Evolutionary conservation across 106 monocot species (phyloP).

Genomic region (Allium sativum): DNA sequence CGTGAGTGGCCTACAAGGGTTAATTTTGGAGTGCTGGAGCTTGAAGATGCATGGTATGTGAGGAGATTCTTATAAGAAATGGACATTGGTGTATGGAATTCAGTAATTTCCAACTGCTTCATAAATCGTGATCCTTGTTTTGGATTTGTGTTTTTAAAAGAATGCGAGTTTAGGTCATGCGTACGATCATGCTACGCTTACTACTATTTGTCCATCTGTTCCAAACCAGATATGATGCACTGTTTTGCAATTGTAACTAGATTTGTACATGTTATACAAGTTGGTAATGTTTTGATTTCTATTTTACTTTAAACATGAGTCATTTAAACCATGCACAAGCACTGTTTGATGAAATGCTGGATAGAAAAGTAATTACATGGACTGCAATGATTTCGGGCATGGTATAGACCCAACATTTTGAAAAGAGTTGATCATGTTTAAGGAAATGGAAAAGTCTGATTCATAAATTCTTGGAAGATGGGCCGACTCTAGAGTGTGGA

Average conservation of each 20-base stretch:
- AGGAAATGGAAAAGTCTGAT: slow-evolving; percentile 25
- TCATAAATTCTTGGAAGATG: slow-evolving; percentile 55
- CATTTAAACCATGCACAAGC: slow-evolving; percentile 10
- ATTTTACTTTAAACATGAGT: slow-evolving; percentile 46
- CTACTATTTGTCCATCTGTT: slow-evolving; percentile 47
- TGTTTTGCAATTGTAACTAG: slow-evolving; percentile 24
- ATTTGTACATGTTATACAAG: slow-evolving; percentile 20
- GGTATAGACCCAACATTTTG: slow-evolving; percentile 29
- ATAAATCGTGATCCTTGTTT: background rate
- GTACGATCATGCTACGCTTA: slow-evolving; percentile 56
- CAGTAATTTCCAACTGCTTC: slow-evolving; percentile 37
- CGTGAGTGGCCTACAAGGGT: too few relatives aligned
- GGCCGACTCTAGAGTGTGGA: too few relatives aligned
- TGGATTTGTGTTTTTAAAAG: slow-evolving; percentile 32
- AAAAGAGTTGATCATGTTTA: slow-evolving; percentile 52
- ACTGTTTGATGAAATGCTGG: slow-evolving; percentile 59
- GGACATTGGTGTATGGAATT: too few relatives aligned
- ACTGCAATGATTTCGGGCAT: slow-evolving; percentile 54
- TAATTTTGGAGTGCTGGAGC: too few relatives aligned
- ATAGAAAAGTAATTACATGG: slow-evolving; percentile 9
- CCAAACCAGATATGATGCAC: slow-evolving; percentile 31
- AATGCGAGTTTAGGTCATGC: slow-evolving; percentile 16
- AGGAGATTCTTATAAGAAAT: too few relatives aligned
- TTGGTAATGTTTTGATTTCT: slow-evolving; percentile 69
- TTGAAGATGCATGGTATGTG: too few relatives aligned